Conservation (phyloP, 306 rosid genomes). For the Dryas octopetala region DNA sequence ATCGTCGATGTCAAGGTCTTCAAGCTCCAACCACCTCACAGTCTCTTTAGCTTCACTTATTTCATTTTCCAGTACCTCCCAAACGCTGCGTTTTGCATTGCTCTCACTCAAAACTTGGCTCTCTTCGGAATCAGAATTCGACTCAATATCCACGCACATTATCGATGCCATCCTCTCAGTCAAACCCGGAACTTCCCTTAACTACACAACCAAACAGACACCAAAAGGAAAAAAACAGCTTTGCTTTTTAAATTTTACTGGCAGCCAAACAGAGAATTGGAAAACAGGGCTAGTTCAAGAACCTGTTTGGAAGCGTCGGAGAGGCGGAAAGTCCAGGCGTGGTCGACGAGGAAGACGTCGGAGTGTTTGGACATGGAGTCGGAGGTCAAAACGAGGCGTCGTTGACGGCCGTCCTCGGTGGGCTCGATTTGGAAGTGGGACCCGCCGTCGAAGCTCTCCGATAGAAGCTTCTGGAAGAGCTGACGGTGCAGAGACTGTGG, state of each 20-base stretch:
- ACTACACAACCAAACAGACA: slow-evolving; percentile 41
- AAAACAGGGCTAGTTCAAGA: neutral
- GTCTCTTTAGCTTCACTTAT: slow-evolving; percentile 44
- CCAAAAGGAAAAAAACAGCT: neutral
- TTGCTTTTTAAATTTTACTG: neutral
- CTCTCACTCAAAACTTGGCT: slow-evolving; percentile 20
- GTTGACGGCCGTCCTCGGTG: slow-evolving; percentile 49
- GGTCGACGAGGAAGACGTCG: slow-evolving; percentile 80
- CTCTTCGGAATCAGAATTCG: slow-evolving; percentile 45
- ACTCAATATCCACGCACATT: slow-evolving; percentile 71
- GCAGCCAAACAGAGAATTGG: slow-evolving; percentile 9
- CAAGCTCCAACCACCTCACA: slow-evolving; percentile 91
- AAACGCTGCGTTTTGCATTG: slow-evolving; percentile 35
- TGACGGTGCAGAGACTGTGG: slow-evolving; percentile 56
- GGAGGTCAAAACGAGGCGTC: slow-evolving; percentile 65
- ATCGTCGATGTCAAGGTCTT: slow-evolving; percentile 69
- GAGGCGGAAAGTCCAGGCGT: slow-evolving; percentile 97
- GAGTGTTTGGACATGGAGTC: slow-evolving; percentile 56
- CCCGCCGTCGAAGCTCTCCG: slow-evolving; percentile 84
- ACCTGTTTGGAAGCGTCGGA: slow-evolving; percentile 88
- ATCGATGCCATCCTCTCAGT: slow-evolving; percentile 87
- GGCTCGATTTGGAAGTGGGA: slow-evolving; percentile 70
- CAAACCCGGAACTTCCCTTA: slow-evolving; percentile 77
- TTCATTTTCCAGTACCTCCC: slow-evolving; percentile 53
- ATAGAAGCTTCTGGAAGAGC: slow-evolving; percentile 66